phyloP scores from a whole-genome alignment of 768 basidiomycete genomes.

The Daedaleopsis nitida region DNA sequence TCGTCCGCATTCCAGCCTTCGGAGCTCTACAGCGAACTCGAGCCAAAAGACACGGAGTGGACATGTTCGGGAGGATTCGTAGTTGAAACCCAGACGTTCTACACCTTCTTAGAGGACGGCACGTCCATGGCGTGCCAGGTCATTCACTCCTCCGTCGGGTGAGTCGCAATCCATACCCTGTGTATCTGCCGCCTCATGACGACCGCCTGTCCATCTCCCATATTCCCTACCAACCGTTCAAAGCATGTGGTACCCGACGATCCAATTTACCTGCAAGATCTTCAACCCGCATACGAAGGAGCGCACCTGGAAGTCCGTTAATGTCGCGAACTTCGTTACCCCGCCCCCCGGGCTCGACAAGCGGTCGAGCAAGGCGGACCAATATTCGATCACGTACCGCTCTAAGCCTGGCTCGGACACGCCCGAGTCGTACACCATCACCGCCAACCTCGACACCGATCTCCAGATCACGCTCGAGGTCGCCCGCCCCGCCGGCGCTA shows the following conservation, averaged over 20 bases:
- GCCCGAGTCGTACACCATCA: constrained; percentile 79
- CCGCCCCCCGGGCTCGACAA: constrained; percentile 81
- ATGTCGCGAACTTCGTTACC: constrained; percentile 77
- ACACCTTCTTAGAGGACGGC: constrained; percentile 81
- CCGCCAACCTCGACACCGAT: constrained; percentile 76
- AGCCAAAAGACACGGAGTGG: constrained; percentile 80
- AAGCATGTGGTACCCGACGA: constrained; percentile 91
- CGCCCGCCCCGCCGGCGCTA: constrained; percentile 63
- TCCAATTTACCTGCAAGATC: constrained; percentile 92
- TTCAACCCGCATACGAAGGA: constrained; percentile 78
- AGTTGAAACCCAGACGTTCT: constrained; percentile 90
- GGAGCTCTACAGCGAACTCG: constrained; percentile 76
- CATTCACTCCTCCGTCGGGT: constrained; percentile 91
- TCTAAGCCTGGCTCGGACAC: constrained; percentile 53
- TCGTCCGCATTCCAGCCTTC: constrained; percentile 55
- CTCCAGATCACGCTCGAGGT: constrained; percentile 80
- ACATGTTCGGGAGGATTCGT: constrained; percentile 78
- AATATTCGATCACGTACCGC: constrained; percentile 78
- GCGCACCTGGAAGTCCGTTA: constrained; percentile 83
- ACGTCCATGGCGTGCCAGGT: constrained; percentile 78
- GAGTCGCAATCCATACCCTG: constrained; percentile 33
- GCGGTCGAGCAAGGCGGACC: constrained; percentile 82
- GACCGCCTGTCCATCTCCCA: neutral
- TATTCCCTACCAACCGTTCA: neutral
- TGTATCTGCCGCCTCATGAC: neutral